phyloP scores from a whole-genome alignment of 257 asterid genomes.

The Vinca minor region DNA sequence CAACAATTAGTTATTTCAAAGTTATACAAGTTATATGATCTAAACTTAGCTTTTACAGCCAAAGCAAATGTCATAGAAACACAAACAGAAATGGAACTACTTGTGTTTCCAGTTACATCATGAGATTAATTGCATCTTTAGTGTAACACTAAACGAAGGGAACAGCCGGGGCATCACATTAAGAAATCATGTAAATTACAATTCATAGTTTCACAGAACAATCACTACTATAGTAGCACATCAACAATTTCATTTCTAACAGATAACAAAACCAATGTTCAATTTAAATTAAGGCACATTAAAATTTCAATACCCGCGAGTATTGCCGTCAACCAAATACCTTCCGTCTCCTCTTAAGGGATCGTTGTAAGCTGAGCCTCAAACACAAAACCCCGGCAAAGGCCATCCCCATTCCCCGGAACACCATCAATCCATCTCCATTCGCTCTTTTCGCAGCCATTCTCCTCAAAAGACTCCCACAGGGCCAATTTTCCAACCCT shows the following conservation, averaged over 20 bases:
- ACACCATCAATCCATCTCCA: conserved; percentile 86
- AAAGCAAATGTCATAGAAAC: too few species aligned
- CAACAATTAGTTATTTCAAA: not conserved
- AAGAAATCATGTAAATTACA: conserved; percentile 2
- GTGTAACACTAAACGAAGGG: not conserved
- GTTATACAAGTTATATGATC: not conserved
- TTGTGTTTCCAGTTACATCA: not conserved
- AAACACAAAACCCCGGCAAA: conserved; percentile 67
- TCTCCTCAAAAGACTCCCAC: conserved; percentile 52
- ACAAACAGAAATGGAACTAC: too few species aligned
- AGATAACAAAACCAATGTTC: conserved; percentile 1
- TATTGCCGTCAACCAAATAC: conserved; percentile 9
- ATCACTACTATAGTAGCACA: not conserved
- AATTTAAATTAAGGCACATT: conserved; percentile 9
- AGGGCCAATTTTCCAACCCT: conserved; percentile 74
- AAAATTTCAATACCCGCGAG: conserved; percentile 8
- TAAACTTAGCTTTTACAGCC: not conserved
- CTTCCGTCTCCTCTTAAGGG: conserved; percentile 28
- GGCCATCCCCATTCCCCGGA: conserved; percentile 86
- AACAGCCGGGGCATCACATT: not conserved
- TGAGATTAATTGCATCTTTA: not conserved
- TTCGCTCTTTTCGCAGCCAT: conserved; percentile 44
- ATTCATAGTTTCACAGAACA: not conserved
- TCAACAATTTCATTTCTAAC: conserved; percentile 3
- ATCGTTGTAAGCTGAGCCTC: conserved; percentile 68